A percentile compares a stretch with the other conserved stretches of the same genome.
These are phyloP conservation scores for Trichoderma polysporum DNA, from an alignment of 2,329 filamentous ascomycete species.

Conservation along the genomic window DNA sequence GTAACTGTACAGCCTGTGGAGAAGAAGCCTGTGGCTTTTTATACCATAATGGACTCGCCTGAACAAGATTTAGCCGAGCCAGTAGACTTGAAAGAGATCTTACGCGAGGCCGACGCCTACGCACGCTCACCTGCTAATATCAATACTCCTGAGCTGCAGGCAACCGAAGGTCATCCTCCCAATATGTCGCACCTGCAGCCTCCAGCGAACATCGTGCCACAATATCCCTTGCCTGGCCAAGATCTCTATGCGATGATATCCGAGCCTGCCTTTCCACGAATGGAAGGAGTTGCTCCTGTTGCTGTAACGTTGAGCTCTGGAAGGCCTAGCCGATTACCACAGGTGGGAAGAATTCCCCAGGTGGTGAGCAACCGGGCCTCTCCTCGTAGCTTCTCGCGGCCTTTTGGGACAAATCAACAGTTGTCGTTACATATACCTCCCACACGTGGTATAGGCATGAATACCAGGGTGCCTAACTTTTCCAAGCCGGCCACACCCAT, in stretches of 20 bases:
- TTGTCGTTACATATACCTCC: slow-evolving; percentile 31
- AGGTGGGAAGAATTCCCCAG: slow-evolving; percentile 82
- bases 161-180: background rate
- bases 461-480: slow-evolving; percentile 51
- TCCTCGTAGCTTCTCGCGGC: slow-evolving; percentile 80
- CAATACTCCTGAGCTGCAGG: background rate
- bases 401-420: slow-evolving; percentile 62
- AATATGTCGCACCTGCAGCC: background rate
- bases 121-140: slow-evolving; percentile 25
- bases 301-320: slow-evolving; percentile 19
- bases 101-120: slow-evolving; percentile 50
- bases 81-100: slow-evolving; percentile 43
- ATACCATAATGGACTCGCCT: slow-evolving; percentile 61
- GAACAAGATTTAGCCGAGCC: slow-evolving; percentile 52
- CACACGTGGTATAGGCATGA: slow-evolving; percentile 36
- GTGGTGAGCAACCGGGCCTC: slow-evolving; percentile 71
- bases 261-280: background rate
- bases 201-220: background rate
- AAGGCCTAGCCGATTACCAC: slow-evolving; percentile 63
- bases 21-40: slow-evolving; percentile 57
- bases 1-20: slow-evolving; percentile 50
- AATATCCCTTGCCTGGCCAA: background rate
- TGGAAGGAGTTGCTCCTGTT: background rate
- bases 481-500: slow-evolving; percentile 40
- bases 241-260: background rate